Evolutionary conservation across 2,329 filamentous ascomycete species (phyloP).

Genomic region (Apiospora koreana): DNA sequence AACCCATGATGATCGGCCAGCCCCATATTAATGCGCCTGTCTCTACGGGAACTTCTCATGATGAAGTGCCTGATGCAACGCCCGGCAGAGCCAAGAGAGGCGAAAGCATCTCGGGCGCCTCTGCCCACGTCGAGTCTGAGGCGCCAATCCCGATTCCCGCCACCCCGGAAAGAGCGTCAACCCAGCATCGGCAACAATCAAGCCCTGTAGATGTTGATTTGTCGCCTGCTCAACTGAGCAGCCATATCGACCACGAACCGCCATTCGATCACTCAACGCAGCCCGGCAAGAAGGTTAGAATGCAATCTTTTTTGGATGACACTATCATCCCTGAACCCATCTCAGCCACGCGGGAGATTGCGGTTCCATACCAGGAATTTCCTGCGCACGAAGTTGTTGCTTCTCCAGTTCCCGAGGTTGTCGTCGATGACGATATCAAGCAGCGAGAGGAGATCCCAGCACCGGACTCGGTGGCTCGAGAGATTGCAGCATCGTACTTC

Average conservation of each 20-base stretch:
- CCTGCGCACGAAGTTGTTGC: neutral
- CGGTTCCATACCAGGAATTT: slow-evolving; percentile 21
- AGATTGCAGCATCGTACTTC: slow-evolving; percentile 23
- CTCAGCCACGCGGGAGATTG: slow-evolving; percentile 26
- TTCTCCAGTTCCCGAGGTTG: neutral
- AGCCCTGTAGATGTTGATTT: slow-evolving; percentile 23
- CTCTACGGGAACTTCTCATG: neutral
- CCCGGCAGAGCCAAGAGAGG: slow-evolving; percentile 28
- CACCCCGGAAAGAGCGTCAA: neutral
- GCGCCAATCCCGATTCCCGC: neutral
- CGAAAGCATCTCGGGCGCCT: neutral
- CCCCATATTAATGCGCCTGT: neutral
- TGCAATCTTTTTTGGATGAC: slow-evolving; percentile 25
- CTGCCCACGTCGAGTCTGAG: neutral
- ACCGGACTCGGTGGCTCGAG: slow-evolving; percentile 18
- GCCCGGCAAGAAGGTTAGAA: slow-evolving; percentile 38
- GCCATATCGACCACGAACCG: slow-evolving; percentile 37
- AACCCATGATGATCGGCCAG: neutral
- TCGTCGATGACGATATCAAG: neutral
- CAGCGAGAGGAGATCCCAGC: slow-evolving; percentile 10
- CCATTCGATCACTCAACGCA: slow-evolving; percentile 37
- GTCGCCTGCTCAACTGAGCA: slow-evolving; percentile 36
- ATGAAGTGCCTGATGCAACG: slow-evolving; percentile 19
- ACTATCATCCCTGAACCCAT: slow-evolving; percentile 28
- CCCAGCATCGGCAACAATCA: neutral